These are phyloP conservation scores for Fraxinus quadrangulata DNA, from an alignment of 257 asterid genomes.

Conservation along the genomic window DNA sequence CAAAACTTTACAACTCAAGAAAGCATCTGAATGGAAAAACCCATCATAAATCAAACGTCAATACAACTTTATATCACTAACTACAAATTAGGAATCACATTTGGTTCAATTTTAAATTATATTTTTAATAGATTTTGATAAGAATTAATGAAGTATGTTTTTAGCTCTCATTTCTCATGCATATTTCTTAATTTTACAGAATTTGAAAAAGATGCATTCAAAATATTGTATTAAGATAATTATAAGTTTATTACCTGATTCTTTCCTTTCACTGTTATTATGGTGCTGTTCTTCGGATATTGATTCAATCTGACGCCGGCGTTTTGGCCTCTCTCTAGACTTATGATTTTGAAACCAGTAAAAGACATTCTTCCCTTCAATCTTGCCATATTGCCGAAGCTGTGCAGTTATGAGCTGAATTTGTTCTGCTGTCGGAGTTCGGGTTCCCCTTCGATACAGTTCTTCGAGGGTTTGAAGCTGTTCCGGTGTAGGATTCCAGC, in stretches of 20 bases:
- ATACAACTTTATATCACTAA: no score
- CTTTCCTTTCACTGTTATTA: constrained; percentile 42
- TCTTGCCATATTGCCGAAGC: constrained; percentile 75
- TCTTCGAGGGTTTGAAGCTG: constrained; percentile 84
- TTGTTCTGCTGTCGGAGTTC: constrained; percentile 88
- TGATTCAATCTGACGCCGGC: constrained; percentile 75
- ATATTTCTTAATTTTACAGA: constrained; percentile 11
- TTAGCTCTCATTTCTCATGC: not conserved
- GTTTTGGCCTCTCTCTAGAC: constrained; percentile 84
- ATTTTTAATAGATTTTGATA: no score
- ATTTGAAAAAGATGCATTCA: no score
- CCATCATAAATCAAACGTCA: constrained; percentile 24
- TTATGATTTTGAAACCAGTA: constrained; percentile 97
- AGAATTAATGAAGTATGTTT: no score
- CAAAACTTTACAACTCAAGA: constrained; percentile 38
- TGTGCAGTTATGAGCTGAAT: constrained; percentile 84
- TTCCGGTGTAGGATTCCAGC: constrained; percentile 89
- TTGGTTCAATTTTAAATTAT: no score
- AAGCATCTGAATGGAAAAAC: constrained; percentile 24
- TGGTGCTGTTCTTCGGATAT: constrained; percentile 40
- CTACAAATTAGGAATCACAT: no score
- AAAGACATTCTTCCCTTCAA: constrained; percentile 91
- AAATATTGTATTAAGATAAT: not conserved
- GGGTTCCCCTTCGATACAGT: constrained; percentile 68
- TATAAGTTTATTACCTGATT: constrained; percentile 33